These are phyloP conservation scores for Thermoascus crustaceus DNA, from an alignment of 2,329 filamentous ascomycete genomes.

Conservation along the genomic window DNA sequence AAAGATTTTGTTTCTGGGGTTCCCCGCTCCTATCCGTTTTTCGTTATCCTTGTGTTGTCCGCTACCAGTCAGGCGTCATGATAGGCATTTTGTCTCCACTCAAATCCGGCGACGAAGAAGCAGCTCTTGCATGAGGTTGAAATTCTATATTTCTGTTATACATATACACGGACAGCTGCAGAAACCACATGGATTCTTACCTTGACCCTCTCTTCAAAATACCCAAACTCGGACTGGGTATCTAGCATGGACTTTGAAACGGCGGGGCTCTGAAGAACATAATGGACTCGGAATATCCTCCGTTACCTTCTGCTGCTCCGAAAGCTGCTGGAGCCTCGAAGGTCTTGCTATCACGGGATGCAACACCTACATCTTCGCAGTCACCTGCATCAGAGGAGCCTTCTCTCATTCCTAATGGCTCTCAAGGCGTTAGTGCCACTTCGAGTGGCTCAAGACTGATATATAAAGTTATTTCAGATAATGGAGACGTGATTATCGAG, in stretches of 20 bases:
- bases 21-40: background rate
- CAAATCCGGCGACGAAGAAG: background rate
- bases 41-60: background rate
- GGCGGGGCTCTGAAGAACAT: too few relatives aligned
- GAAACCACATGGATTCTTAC: too few relatives aligned
- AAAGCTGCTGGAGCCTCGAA: conserved; percentile 3
- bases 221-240: too few relatives aligned
- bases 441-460: conserved; percentile 4
- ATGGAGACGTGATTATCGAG: conserved; percentile 31
- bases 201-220: too few relatives aligned
- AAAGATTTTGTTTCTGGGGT: background rate
- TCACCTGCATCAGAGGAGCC: background rate
- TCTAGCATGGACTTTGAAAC: too few relatives aligned
- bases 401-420: background rate
- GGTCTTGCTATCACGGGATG: conserved; percentile 3
- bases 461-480: conserved; percentile 15
- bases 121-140: background rate
- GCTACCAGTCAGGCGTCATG: background rate
- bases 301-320: conserved; percentile 10
- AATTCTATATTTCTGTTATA: background rate
- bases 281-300: conserved; percentile 19
- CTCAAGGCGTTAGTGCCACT: background rate
- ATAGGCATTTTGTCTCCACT: background rate
- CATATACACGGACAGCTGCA: background rate
- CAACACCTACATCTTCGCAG: background rate